Base-by-base conservation (phyloP, 164 flowering plant species). In the Magnolia kwangsiensis region DNA sequence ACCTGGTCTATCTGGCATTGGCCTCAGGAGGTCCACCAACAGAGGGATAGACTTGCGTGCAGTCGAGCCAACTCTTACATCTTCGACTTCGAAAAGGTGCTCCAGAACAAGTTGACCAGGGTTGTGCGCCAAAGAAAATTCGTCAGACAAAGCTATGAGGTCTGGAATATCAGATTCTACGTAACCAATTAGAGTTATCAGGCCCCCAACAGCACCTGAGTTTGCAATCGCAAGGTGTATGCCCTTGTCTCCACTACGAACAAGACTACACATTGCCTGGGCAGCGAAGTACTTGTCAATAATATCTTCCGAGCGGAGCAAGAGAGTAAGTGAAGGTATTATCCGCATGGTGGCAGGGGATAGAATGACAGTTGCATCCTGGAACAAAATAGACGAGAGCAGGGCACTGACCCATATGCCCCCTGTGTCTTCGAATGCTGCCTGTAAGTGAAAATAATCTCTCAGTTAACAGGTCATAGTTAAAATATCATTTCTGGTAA, bases 181-280 rank as follows among this genome's bases (percentile, higher is more conserved):
- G 73, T 78, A 84, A 77, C 98, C 98, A 82, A 93, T 79, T 8
- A 93, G 79, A 21, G 84, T 79, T 79, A 88, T 81, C 66, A 93
- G 77, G 21, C 98, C 94, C 70, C 89, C 78, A 78, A 90, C 88
- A 63, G 92, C 98, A 72, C 92, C 98, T 19, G 98, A 90, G 76
- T 90, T 90, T 77, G 96, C 93, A 78, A 92, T 78, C 7, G 92
- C 81, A 72, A 90, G 87, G 74, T 81, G 85, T 72, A 86, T 86
- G 72, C 86, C 92, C 78, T 82, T 89, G 71, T 72, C 87, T 72
- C 90, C 89, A 76, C 82, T 83, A 78, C 83, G 75, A 72, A 88
- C 92, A 80, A 93, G 91, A 85, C 98, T 90, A 71, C 94, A 90
- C 86, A 92, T 85, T 68, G 95, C 91, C 79, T 93, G 95, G 67